Evolutionary conservation across 192 early-diverging fungal species (phyloP), one percentile per base, ranked within the genome.

Genomic region (Entomortierella beljakovae): DNA sequence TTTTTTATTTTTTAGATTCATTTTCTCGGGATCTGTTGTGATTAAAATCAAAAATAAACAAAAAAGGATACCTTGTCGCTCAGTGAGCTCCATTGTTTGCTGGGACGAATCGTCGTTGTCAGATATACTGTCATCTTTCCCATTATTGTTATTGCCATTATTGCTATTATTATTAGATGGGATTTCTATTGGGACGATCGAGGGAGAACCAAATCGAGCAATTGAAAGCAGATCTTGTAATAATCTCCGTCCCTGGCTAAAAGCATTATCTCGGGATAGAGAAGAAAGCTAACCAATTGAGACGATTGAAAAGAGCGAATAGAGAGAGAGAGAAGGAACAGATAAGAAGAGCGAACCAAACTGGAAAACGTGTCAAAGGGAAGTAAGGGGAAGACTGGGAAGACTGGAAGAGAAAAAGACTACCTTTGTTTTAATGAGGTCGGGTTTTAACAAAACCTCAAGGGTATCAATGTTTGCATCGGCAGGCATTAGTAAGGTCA

Each of bases 11-110:
- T n/a, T n/a, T n/a, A n/a, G n/a, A n/a, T n/a, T n/a, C n/a, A n/a
- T n/a, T n/a, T n/a, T n/a, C n/a, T n/a, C n/a, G n/a, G n/a, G n/a
- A n/a, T n/a, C 15, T 11, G 6, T 22, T 55, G 28, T 28, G 16
- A 22, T 23, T 25, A 63, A 63, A 6, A 22, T 31, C n/a, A 34
- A 7, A 35, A 34, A 35, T 10, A 32, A 35, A 52, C n/a, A n/a
- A 1, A 63, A 37, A 13, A 33, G 9, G 50, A 31, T 71, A 57
- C 75, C 75, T 65, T 79, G 75, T 2, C 75, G 67, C 35, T 79
- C 75, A 20, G 75, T 70, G 20, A 79, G 67, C n/a, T 61, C 53
- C 62, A 79, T 70, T 18, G 62, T 79, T 51, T 79, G 74, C 42
- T 74, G 71, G 6, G 23, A 32, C 16, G 43, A n/a, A 22, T 63